Percentiles rank a stretch among this genome's conserved stretches.
These are phyloP conservation scores for Chaetomiaceae sp. DNA, from an alignment of 2,329 filamentous ascomycete species.

Conservation along the genomic window DNA sequence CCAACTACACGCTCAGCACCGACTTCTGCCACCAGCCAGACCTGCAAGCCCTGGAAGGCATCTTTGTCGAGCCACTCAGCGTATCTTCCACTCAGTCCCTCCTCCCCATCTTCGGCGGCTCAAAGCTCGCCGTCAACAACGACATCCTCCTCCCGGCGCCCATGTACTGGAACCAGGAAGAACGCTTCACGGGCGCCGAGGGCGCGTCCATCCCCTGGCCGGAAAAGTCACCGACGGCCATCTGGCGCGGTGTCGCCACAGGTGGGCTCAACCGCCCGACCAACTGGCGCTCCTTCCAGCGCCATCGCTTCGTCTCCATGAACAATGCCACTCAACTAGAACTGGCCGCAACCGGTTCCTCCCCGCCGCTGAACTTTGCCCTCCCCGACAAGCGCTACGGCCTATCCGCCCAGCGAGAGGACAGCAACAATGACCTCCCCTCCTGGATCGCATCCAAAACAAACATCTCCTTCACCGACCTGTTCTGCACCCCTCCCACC, in stretches of 20 bases:
- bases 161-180: slow-evolving; percentile 63
- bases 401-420: not conserved
- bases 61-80: slow-evolving; percentile 58
- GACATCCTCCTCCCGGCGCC: slow-evolving; percentile 66
- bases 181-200: slow-evolving; percentile 56
- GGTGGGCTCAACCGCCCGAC: slow-evolving; percentile 54
- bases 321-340: slow-evolving; percentile 60
- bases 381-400: slow-evolving; percentile 45
- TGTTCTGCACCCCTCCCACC: slow-evolving; percentile 40
- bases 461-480: slow-evolving; percentile 50
- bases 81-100: slow-evolving; percentile 53
- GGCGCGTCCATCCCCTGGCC: slow-evolving; percentile 53
- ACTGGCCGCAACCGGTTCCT: slow-evolving; percentile 33
- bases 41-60: slow-evolving; percentile 58
- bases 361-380: slow-evolving; percentile 43
- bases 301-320: slow-evolving; percentile 71
- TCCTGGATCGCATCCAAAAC: slow-evolving; percentile 48
- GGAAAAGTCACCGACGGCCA: slow-evolving; percentile 49
- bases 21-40: slow-evolving; percentile 64
- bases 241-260: slow-evolving; percentile 66
- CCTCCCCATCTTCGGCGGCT: slow-evolving; percentile 64
- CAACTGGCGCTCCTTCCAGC: slow-evolving; percentile 70
- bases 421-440: slow-evolving; percentile 34
- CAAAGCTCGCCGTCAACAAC: slow-evolving; percentile 65
- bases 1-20: slow-evolving; percentile 56